Base-by-base conservation (phyloP, 306 rosid genomes). In the Casuarina glauca region DNA sequence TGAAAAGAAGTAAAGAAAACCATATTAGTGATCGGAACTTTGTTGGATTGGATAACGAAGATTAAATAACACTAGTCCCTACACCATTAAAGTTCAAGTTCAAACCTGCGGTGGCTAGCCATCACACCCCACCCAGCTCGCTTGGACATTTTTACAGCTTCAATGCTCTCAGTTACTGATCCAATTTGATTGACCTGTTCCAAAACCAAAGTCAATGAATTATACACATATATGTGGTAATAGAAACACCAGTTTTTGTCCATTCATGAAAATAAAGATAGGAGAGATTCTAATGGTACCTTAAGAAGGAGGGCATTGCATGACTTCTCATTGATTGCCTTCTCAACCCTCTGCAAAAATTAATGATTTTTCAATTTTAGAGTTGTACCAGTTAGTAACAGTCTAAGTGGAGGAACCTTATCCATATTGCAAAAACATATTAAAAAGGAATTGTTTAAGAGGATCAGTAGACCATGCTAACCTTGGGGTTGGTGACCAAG, bases 251-350 rank as follows among this genome's bases (percentile, higher is more conserved):
- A 35, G 16, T 17, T 26, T 26, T 26, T 4, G 6, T 5, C n/a
- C 0, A 3, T 36, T 36, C 4, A 20, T 11, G 12, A 49, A 69
- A 9, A 45, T 26, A 41, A 10, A 16, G 44, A 42, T 15, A 50
- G 19, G 26, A 20, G 57, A 77, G 64, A 67, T 36, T 58, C 49
- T 0, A 16, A 32, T 2, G 35, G 11, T 82, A 92, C 99, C 97
- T 96, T 96, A 73, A 96, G 94, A 76, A 96, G 91, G 83, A 96
- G 98, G 75, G 99, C 99, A 85, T 96, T 96, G 91, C 98, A 93
- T 41, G 91, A 62, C 58, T 93, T 91, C 12, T 73, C 80, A 20
- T 93, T 91, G 79, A 96, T 96, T 73, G 99, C 99, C 86, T 96
- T 93, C 82, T 90, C 96, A 73, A 96, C 99, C 78, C 99, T 93